A percentile compares a stretch with the other conserved stretches of the same genome.
Conservation (phyloP, 192 early-diverging fungal species). For the Paraglomus brasilianum region DNA sequence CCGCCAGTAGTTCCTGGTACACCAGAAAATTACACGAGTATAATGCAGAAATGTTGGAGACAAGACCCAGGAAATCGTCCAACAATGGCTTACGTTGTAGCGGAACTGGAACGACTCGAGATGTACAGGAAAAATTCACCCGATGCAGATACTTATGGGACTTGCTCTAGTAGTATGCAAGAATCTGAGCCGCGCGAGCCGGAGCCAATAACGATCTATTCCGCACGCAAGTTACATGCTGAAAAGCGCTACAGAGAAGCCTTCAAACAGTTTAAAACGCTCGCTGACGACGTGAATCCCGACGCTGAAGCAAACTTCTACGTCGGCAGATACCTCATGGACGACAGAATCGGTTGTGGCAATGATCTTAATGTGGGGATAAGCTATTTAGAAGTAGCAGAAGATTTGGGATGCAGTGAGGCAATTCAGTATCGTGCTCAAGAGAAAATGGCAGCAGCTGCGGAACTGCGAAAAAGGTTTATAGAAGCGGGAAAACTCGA, state of each 20-base stretch:
- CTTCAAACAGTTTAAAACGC: neutral
- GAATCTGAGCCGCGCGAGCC: neutral
- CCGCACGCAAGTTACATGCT: neutral
- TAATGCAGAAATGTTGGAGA: neutral
- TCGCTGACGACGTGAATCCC: neutral
- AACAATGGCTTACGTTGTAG: neutral
- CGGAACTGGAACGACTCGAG: neutral
- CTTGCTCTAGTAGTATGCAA: too few species aligned
- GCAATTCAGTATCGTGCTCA: too few species aligned
- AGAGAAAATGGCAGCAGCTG: too few species aligned
- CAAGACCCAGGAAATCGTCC: neutral
- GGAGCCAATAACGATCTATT: neutral
- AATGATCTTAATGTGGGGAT: too few species aligned
- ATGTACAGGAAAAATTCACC: neutral
- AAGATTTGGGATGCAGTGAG: too few species aligned
- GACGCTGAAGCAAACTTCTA: neutral
- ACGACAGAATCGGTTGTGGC: too few species aligned
- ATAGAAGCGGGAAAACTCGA: too few species aligned
- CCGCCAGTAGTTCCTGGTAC: neutral
- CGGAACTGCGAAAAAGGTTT: too few species aligned
- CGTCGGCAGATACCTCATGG: constrained; percentile 4
- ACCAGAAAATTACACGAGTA: neutral
- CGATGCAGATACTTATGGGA: too few species aligned
- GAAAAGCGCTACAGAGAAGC: neutral
- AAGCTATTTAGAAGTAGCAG: too few species aligned